These are phyloP conservation scores for Trametes gibbosa DNA, from an alignment of 768 basidiomycete species.

Conservation along the genomic window DNA sequence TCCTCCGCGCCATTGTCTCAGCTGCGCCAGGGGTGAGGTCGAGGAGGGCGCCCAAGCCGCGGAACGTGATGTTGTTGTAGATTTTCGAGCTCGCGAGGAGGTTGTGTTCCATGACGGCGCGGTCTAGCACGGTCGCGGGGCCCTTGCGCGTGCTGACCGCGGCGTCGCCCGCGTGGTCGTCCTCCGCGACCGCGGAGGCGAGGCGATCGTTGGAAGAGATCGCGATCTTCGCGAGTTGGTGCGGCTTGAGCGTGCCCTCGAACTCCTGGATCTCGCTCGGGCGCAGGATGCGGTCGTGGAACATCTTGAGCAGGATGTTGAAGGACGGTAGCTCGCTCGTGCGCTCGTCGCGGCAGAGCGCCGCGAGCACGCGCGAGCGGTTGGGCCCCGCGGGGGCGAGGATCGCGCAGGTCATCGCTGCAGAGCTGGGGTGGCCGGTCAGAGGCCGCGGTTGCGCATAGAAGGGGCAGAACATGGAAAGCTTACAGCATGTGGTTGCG, in stretches of 20 bases:
- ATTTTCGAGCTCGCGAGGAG: conserved; percentile 94
- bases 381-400: conserved; percentile 97
- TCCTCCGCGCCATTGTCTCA: conserved; percentile 95
- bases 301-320: conserved; percentile 96
- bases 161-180: conserved; percentile 47
- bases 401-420: conserved; percentile 94
- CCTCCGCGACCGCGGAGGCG: conserved; percentile 60
- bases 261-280: conserved; percentile 88
- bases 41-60: conserved; percentile 86
- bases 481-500: conserved; percentile 80
- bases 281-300: conserved; percentile 94
- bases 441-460: not conserved
- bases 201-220: conserved; percentile 81
- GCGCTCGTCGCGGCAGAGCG: conserved; percentile 93
- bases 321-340: conserved; percentile 74
- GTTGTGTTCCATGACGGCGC: conserved; percentile 99
- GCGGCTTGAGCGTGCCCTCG: conserved; percentile 80
- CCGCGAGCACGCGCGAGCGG: conserved; percentile 88
- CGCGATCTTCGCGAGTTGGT: conserved; percentile 91
- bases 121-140: conserved; percentile 92
- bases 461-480: not conserved
- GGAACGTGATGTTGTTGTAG: conserved; percentile 96
- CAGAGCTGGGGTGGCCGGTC: conserved; percentile 47
- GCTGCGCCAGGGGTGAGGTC: conserved; percentile 90
- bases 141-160: conserved; percentile 76